phyloP scores from a whole-genome alignment of 2,329 filamentous ascomycete genomes.

The Teratosphaeria destructans region DNA sequence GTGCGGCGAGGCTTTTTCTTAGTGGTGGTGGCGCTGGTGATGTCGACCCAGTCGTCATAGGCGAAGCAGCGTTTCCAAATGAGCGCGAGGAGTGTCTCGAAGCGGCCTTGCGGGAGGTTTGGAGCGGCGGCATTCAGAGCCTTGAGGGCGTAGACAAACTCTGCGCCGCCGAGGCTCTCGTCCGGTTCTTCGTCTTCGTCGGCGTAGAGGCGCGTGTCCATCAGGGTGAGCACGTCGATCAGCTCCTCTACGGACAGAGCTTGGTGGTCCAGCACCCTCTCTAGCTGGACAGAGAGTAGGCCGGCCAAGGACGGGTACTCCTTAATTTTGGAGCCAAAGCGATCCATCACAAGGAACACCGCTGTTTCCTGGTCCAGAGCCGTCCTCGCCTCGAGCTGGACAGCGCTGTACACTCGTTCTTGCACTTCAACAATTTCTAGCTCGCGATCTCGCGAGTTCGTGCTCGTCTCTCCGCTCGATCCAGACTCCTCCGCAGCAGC shows the following conservation, averaged over 20 bases:
- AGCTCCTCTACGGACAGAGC: constrained; percentile 50
- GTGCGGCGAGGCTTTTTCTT: constrained; percentile 33
- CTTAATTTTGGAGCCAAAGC: constrained; percentile 45
- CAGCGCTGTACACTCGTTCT: constrained; percentile 60
- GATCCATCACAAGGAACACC: constrained; percentile 62
- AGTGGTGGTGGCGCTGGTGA: constrained; percentile 65
- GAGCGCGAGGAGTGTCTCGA: constrained; percentile 45
- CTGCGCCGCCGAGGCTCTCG: constrained; percentile 39
- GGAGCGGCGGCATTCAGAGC: constrained; percentile 43
- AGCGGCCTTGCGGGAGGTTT: constrained; percentile 43
- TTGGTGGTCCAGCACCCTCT: constrained; percentile 59
- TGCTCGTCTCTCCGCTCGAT: not conserved
- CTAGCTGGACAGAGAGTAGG: constrained; percentile 61
- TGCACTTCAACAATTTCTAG: constrained; percentile 68
- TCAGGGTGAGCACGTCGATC: constrained; percentile 71
- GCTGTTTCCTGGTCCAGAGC: constrained; percentile 75
- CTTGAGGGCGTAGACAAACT: constrained; percentile 66
- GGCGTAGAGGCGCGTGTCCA: constrained; percentile 41
- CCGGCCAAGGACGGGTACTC: constrained; percentile 56
- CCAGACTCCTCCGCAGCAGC: constrained; percentile 43
- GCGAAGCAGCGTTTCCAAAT: constrained; percentile 85
- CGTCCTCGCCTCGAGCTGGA: constrained; percentile 55
- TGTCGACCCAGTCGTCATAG: constrained; percentile 70
- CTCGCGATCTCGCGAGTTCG: constrained; percentile 26
- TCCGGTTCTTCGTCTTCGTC: constrained; percentile 30